A percentile compares a stretch with the other conserved stretches of the same genome.
Conservation (phyloP, 768 basidiomycete species). For the Kwoniella newhampshirensis region DNA sequence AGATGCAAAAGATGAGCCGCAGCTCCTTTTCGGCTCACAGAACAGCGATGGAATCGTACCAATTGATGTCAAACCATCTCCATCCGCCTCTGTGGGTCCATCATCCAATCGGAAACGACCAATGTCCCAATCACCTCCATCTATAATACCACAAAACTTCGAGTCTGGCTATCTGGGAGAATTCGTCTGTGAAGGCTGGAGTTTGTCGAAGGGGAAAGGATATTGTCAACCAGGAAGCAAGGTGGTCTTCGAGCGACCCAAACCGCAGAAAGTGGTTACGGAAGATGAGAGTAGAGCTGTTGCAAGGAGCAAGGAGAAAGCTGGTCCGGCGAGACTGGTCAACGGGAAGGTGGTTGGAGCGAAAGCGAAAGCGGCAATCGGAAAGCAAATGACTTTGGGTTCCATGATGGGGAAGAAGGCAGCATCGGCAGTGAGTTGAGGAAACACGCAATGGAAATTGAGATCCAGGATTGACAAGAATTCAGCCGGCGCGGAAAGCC, state of each 20-base stretch:
- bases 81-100: conserved; percentile 20
- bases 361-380: conserved; percentile 30
- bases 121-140: conserved; percentile 19
- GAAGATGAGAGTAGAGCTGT: conserved; percentile 24
- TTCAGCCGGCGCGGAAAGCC: conserved; percentile 23
- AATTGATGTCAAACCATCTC: conserved; percentile 13
- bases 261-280: conserved; percentile 26
- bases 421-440: conserved; percentile 11
- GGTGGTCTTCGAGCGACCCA: conserved; percentile 45
- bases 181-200: conserved; percentile 51
- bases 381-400: conserved; percentile 50
- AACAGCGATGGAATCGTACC: conserved; percentile 32
- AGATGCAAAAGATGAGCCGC: conserved; percentile 1
- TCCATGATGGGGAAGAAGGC: conserved; percentile 47
- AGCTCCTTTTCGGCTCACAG: conserved; percentile 14
- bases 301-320: conserved; percentile 33
- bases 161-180: conserved; percentile 47
- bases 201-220: conserved; percentile 50
- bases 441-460: not conserved
- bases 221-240: conserved; percentile 47
- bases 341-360: conserved; percentile 49
- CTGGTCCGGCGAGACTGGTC: conserved; percentile 40
- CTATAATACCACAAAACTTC: conserved; percentile 28
- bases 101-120: conserved; percentile 15
- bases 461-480: no score